Conservation (phyloP, 176 grass and related monocot species). For the Alloteropsis semialata region DNA sequence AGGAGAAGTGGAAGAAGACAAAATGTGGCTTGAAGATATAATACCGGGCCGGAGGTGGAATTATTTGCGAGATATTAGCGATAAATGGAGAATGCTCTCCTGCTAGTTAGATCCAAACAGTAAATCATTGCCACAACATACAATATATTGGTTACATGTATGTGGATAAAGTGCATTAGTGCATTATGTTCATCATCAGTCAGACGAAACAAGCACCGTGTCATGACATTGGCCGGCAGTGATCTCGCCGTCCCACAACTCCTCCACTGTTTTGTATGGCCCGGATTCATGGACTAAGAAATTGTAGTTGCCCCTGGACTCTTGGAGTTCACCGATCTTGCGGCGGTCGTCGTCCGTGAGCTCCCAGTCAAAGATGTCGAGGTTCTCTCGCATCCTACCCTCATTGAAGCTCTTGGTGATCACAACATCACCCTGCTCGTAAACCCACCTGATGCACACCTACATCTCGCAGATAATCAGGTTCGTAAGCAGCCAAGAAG, state of each 20-base stretch:
- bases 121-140: too few relatives aligned
- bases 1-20: too few relatives aligned
- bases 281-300: constrained; percentile 17
- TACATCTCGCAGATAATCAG: not conserved
- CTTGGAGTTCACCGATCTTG: constrained; percentile 20
- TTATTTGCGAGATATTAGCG: too few relatives aligned
- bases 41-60: too few relatives aligned
- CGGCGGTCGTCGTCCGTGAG: not conserved
- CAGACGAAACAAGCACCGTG: not conserved
- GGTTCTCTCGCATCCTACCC: constrained; percentile 38
- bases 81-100: too few relatives aligned
- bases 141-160: too few relatives aligned
- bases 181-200: not conserved
- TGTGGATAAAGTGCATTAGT: too few relatives aligned
- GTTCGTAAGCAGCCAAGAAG: not conserved
- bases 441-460: constrained; percentile 41
- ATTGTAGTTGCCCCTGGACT: not conserved
- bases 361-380: constrained; percentile 50
- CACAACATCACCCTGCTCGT: constrained; percentile 26
- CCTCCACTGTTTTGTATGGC: constrained; percentile 24
- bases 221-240: not conserved
- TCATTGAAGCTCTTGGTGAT: constrained; percentile 41
- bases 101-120: too few relatives aligned
- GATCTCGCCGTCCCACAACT: constrained; percentile 48
- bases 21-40: too few relatives aligned